These are phyloP conservation scores for Candida dubliniensis DNA, from an alignment of 1,139 yeast genomes.

Conservation along the genomic window DNA sequence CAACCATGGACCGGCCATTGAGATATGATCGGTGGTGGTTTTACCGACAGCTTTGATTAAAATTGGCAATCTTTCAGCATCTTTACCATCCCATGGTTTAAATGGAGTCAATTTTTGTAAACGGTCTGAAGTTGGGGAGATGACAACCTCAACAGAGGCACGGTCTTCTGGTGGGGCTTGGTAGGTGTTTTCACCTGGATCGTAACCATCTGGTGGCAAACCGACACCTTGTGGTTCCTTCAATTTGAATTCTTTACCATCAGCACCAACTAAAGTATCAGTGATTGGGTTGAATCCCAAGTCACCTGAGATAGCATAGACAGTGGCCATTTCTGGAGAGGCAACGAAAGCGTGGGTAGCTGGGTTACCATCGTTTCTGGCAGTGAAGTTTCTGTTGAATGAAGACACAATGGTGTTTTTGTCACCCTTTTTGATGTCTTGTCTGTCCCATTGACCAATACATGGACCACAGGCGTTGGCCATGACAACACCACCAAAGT, in stretches of 20 bases:
- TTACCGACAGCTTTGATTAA: constrained; percentile 96
- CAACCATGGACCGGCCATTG: constrained; percentile 99
- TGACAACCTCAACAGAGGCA: constrained; percentile 67
- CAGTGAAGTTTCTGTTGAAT: constrained; percentile 94
- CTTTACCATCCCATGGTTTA: constrained; percentile 91
- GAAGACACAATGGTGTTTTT: constrained; percentile 87
- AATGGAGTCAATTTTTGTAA: constrained; percentile 52
- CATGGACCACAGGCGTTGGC: constrained; percentile 99
- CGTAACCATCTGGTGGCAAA: constrained; percentile 92
- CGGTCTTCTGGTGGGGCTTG: constrained; percentile 97
- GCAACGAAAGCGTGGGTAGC: constrained; percentile 95
- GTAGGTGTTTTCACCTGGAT: constrained; percentile 93
- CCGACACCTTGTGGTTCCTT: constrained; percentile 89
- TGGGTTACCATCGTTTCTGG: constrained; percentile 97
- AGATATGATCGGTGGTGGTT: constrained; percentile 98
- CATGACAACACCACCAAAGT: constrained; percentile 84
- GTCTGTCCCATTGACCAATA: constrained; percentile 98
- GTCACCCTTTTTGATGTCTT: background rate
- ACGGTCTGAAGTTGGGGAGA: constrained; percentile 77
- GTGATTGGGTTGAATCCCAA: constrained; percentile 85
- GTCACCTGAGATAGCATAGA: constrained; percentile 88
- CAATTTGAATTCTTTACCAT: constrained; percentile 95
- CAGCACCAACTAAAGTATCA: constrained; percentile 81
- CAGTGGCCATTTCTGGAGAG: constrained; percentile 95
- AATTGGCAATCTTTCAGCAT: constrained; percentile 84